phyloP scores from a whole-genome alignment of 2,329 filamentous ascomycete genomes.

The Neonectria coccinea region DNA sequence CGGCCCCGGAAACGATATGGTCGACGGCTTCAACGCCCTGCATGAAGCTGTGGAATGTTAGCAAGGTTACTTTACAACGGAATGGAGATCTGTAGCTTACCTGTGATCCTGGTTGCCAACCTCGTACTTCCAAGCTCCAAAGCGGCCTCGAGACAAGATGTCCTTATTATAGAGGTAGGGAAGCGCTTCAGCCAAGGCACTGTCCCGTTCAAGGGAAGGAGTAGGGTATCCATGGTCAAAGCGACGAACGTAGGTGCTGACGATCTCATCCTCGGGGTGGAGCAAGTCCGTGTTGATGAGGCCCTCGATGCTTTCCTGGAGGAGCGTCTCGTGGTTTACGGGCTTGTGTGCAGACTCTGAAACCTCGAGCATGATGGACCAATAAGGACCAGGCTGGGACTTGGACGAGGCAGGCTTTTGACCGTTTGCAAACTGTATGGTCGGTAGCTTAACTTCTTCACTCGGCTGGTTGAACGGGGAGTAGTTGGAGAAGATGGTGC shows the following conservation, averaged over 20 bases:
- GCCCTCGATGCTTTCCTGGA: constrained; percentile 93
- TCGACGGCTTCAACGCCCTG: constrained; percentile 95
- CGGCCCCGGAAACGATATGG: constrained; percentile 86
- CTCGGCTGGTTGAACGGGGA: constrained; percentile 97
- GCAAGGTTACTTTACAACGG: too few species aligned
- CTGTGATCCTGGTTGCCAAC: constrained; percentile 97
- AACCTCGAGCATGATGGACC: constrained; percentile 99
- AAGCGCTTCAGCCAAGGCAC: constrained; percentile 89
- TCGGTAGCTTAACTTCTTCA: constrained; percentile 84
- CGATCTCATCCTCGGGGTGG: constrained; percentile 89
- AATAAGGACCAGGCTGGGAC: constrained; percentile 91
- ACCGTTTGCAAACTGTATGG: constrained; percentile 86
- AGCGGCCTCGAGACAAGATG: constrained; percentile 95
- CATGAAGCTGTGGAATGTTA: constrained; percentile 72
- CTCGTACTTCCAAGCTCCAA: constrained; percentile 98
- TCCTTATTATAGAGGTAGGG: constrained; percentile 91
- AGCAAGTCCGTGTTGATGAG: constrained; percentile 99
- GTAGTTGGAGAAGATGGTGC: constrained; percentile 99
- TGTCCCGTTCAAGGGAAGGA: constrained; percentile 92
- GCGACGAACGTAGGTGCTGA: constrained; percentile 96
- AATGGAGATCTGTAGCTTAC: background rate
- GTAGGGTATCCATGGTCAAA: constrained; percentile 99
- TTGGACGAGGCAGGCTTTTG: constrained; percentile 79
- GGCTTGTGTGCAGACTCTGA: constrained; percentile 97
- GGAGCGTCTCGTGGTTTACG: constrained; percentile 84